Conservation (phyloP, 1,284 basidiomycete species). For the Boletus sp. region DNA sequence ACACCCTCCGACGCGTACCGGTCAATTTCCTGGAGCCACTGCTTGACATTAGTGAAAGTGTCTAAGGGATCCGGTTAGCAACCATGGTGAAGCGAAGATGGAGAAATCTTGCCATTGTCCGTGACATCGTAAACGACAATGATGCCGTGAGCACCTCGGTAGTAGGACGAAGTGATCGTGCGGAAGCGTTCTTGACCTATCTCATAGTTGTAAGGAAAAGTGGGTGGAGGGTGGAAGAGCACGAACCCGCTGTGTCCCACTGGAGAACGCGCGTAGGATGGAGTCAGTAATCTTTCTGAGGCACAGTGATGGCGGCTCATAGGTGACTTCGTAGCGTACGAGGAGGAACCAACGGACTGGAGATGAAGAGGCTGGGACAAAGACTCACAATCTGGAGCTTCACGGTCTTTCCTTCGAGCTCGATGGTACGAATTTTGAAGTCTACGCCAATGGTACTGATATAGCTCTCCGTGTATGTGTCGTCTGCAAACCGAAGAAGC, state of each 20-base stretch:
- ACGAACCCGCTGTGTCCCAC: constrained; percentile 92
- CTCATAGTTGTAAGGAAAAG: not conserved
- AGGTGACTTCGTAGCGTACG: not conserved
- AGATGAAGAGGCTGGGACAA: constrained; percentile 10
- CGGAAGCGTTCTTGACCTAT: constrained; percentile 92
- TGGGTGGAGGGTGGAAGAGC: not conserved
- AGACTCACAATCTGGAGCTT: constrained; percentile 96
- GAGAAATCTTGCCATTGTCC: constrained; percentile 71
- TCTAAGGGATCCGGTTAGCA: constrained; percentile 45
- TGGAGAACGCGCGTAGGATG: constrained; percentile 15
- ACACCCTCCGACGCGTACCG: constrained; percentile 98
- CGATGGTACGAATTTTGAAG: constrained; percentile 99
- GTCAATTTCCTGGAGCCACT: constrained; percentile 99
- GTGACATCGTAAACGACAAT: constrained; percentile 99
- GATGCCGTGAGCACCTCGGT: constrained; percentile 94
- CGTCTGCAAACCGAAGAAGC: constrained; percentile 97
- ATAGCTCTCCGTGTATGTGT: constrained; percentile 99
- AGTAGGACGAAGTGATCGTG: constrained; percentile 96
- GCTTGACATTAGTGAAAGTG: constrained; percentile 98
- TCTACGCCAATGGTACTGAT: constrained; percentile 99
- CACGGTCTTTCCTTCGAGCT: constrained; percentile 98
- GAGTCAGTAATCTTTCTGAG: constrained; percentile 11
- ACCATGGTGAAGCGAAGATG: constrained; percentile 4
- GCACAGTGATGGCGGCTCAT: not conserved
- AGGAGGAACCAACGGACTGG: not conserved